phyloP scores from a whole-genome alignment of 1,284 basidiomycete species.

The Agaricales sp. region DNA sequence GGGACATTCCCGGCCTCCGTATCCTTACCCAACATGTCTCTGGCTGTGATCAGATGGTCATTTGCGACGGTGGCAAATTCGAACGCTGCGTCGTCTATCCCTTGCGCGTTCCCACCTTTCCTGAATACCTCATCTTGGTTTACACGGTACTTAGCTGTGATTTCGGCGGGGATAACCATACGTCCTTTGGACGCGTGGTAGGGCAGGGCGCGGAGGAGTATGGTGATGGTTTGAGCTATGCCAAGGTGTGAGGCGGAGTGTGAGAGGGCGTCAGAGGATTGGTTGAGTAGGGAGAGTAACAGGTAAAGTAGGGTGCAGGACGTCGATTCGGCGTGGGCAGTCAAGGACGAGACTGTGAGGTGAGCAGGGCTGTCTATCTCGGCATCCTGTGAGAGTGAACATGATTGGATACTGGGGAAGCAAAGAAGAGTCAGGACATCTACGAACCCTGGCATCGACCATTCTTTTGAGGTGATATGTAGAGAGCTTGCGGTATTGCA shows the following conservation, averaged over 20 bases:
- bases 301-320: constrained; percentile 75
- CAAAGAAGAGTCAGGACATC: constrained; percentile 5
- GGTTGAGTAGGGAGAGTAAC: constrained; percentile 61
- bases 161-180: constrained; percentile 78
- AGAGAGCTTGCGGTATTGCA: constrained; percentile 39
- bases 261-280: constrained; percentile 53
- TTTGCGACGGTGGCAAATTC: constrained; percentile 87
- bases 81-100: constrained; percentile 70
- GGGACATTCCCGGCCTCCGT: neutral
- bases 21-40: constrained; percentile 24
- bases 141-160: constrained; percentile 72
- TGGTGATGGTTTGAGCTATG: constrained; percentile 58
- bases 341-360: constrained; percentile 61
- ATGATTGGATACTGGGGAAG: constrained; percentile 10
- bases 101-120: constrained; percentile 50
- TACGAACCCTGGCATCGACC: constrained; percentile 74
- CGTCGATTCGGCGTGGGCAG: constrained; percentile 68
- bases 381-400: constrained; percentile 43
- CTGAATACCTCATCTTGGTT: constrained; percentile 84
- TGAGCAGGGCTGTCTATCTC: constrained; percentile 63
- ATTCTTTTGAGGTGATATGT: constrained; percentile 78
- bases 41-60: constrained; percentile 82
- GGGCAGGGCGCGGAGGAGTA: constrained; percentile 69
- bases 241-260: constrained; percentile 79
- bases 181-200: constrained; percentile 64